phyloP scores from a whole-genome alignment of 768 basidiomycete species.

The Leccinum arenicola region DNA sequence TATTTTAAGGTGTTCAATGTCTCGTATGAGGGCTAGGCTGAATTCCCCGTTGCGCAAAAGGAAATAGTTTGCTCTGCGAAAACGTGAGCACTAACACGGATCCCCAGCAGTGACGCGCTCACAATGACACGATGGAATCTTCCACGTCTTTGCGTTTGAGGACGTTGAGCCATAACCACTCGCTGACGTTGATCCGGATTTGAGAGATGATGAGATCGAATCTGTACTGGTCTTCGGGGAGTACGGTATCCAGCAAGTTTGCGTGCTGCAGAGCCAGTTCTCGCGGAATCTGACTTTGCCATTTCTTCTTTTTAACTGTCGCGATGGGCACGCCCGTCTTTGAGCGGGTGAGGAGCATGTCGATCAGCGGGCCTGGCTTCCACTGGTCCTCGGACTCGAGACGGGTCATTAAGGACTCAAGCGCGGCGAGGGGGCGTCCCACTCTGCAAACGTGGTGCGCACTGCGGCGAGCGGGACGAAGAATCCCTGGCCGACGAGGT shows the following conservation, averaged over 20 bases:
- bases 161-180: slow-evolving; percentile 93
- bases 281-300: slow-evolving; percentile 75
- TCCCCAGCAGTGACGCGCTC: slow-evolving; percentile 29
- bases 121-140: slow-evolving; percentile 84
- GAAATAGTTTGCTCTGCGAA: slow-evolving; percentile 77
- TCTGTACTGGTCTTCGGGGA: slow-evolving; percentile 71
- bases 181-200: slow-evolving; percentile 79
- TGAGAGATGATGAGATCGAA: slow-evolving; percentile 74
- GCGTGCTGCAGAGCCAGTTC: slow-evolving; percentile 65
- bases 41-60: slow-evolving; percentile 88
- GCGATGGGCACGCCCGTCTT: slow-evolving; percentile 81
- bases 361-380: slow-evolving; percentile 77
- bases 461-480: slow-evolving; percentile 86
- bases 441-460: slow-evolving; percentile 79
- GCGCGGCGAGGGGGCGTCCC: slow-evolving; percentile 85
- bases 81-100: slow-evolving; percentile 4
- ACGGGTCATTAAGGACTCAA: slow-evolving; percentile 61
- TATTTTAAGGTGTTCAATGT: slow-evolving; percentile 80
- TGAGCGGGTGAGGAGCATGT: slow-evolving; percentile 68
- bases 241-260: slow-evolving; percentile 57
- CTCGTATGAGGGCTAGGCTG: slow-evolving; percentile 76
- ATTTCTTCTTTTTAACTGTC: slow-evolving; percentile 75
- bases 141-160: slow-evolving; percentile 80
- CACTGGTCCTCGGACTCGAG: slow-evolving; percentile 51
- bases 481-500: slow-evolving; percentile 72